These are phyloP conservation scores for Recurvomyces mirabilis DNA, from an alignment of 495 filamentous ascomycete genomes.

Conservation along the genomic window DNA sequence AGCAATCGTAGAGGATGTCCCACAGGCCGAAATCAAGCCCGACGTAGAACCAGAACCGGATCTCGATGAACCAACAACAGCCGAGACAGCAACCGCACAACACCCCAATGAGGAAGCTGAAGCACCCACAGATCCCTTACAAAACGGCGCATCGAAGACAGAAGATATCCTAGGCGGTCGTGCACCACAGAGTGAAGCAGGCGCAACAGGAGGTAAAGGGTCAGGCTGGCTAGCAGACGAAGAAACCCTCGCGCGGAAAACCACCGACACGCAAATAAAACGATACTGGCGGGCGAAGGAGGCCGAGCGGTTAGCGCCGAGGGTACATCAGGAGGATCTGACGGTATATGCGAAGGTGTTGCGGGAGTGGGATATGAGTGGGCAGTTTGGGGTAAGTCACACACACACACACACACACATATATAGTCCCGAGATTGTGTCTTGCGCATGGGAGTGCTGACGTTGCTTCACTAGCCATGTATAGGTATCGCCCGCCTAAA, in stretches of 20 bases:
- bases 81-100: slow-evolving; percentile 38
- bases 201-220: slow-evolving; percentile 25
- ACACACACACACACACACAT: neutral
- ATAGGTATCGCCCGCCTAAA: slow-evolving; percentile 71
- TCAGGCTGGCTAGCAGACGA: slow-evolving; percentile 37
- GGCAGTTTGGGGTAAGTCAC: slow-evolving; percentile 73
- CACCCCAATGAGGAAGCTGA: slow-evolving; percentile 25
- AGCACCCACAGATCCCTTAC: slow-evolving; percentile 5
- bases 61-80: slow-evolving; percentile 33
- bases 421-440: slow-evolving; percentile 2
- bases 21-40: slow-evolving; percentile 26
- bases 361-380: slow-evolving; percentile 77
- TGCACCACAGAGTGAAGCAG: slow-evolving; percentile 14
- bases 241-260: slow-evolving; percentile 46
- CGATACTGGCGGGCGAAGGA: slow-evolving; percentile 65
- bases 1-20: slow-evolving; percentile 29
- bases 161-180: slow-evolving; percentile 20
- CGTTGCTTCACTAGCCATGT: slow-evolving; percentile 81
- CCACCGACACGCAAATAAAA: slow-evolving; percentile 54
- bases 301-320: slow-evolving; percentile 41
- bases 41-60: slow-evolving; percentile 26
- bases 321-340: slow-evolving; percentile 65
- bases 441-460: too few species aligned
- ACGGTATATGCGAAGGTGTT: slow-evolving; percentile 70
- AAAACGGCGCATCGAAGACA: slow-evolving; percentile 10